phyloP scores from a whole-genome alignment of 2,329 filamentous ascomycete genomes.

The Diaporthe helianthi region DNA sequence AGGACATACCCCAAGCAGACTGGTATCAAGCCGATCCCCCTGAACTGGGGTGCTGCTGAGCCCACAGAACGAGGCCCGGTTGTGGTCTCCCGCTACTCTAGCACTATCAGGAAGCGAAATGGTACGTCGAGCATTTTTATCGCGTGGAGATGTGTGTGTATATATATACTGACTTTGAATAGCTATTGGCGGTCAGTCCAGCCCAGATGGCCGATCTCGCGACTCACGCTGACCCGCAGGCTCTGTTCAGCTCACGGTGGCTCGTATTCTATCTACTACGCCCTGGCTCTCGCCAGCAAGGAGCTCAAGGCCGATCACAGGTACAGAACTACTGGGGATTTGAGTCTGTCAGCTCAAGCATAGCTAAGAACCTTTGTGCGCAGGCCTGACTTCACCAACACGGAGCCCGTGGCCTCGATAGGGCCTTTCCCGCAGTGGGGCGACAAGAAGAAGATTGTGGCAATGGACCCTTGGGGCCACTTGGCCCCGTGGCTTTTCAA shows the following conservation, averaged over 20 bases:
- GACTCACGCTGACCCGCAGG: conserved; percentile 7
- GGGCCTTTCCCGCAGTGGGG: conserved; percentile 91
- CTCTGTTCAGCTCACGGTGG: conserved; percentile 65
- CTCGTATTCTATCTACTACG: conserved; percentile 95
- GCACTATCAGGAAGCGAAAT: conserved; percentile 81
- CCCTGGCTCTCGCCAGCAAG: conserved; percentile 88
- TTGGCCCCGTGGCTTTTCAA: conserved; percentile 84
- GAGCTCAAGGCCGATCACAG: conserved; percentile 84
- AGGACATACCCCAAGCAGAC: conserved; percentile 91
- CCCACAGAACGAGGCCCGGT: conserved; percentile 81
- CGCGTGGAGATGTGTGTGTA: conserved; percentile 19
- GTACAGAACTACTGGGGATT: conserved; percentile 45
- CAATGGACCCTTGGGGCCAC: conserved; percentile 96
- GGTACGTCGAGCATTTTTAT: conserved; percentile 56
- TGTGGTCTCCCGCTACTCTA: conserved; percentile 78
- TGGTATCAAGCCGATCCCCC: conserved; percentile 87
- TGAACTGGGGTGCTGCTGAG: conserved; percentile 87
- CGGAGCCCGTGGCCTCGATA: conserved; percentile 88
- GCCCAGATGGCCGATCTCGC: background rate
- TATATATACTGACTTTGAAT: conserved; percentile 28
- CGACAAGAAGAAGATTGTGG: conserved; percentile 91
- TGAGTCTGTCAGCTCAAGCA: background rate
- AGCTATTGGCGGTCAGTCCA: conserved; percentile 64
- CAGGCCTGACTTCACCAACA: conserved; percentile 71
- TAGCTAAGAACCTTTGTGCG: background rate